Evolutionary conservation across 2,329 filamentous ascomycete genomes (phyloP).

Genomic region (Neocatenulostroma microsporum): DNA sequence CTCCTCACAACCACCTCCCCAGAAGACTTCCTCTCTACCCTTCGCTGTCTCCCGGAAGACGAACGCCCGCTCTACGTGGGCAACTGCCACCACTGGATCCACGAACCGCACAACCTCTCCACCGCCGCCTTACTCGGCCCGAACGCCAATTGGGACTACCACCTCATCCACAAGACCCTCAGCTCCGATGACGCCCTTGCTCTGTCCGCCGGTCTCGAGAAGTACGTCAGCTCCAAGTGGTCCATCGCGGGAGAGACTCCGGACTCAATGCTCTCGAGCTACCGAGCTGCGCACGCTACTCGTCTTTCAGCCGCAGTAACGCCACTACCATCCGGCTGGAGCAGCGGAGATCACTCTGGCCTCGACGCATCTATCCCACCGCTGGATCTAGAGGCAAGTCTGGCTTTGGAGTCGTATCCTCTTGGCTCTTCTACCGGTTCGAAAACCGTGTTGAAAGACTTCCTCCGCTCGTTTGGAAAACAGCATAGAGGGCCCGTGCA

Average conservation of each 20-base stretch:
- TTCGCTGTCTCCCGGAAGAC: background rate
- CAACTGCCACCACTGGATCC: constrained; percentile 18
- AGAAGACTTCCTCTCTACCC: constrained; percentile 9
- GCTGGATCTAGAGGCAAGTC: constrained; percentile 14
- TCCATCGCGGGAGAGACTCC: constrained; percentile 12
- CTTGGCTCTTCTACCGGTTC: constrained; percentile 6
- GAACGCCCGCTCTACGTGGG: constrained; percentile 13
- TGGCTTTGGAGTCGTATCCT: constrained; percentile 10
- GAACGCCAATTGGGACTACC: constrained; percentile 13
- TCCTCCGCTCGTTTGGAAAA: constrained; percentile 12
- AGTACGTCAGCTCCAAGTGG: constrained; percentile 9
- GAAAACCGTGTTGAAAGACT: constrained; percentile 11
- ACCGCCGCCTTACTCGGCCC: constrained; percentile 10
- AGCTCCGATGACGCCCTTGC: background rate
- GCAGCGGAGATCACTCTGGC: constrained; percentile 9
- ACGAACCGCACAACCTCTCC: constrained; percentile 12
- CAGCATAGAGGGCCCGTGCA: constrained; percentile 12
- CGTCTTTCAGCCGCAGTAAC: constrained; percentile 1
- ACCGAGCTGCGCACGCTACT: constrained; percentile 2
- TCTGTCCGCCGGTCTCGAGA: background rate
- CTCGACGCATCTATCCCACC: constrained; percentile 14
- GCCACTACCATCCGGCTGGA: constrained; percentile 15
- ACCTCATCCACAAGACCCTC: constrained; percentile 9
- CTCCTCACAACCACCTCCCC: constrained; percentile 7
- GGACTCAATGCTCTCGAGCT: constrained; percentile 8